Evolutionary conservation across 139 green algal genomes (phyloP), one percentile per base, ranked within the genome.

Genomic region (Tetradesmus obliquus): DNA sequence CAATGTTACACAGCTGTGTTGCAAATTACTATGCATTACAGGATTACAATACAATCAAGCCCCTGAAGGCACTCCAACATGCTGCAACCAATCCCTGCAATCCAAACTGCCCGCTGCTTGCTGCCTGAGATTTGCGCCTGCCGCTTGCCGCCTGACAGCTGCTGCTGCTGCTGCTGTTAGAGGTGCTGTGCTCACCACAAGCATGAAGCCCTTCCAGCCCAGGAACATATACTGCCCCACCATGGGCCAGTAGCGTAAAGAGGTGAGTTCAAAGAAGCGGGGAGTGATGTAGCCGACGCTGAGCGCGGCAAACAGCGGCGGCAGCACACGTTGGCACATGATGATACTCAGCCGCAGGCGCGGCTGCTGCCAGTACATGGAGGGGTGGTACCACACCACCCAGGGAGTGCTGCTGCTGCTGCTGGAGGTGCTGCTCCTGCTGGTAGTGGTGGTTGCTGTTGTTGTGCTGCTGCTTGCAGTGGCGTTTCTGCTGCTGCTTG

Each of bases 151-250:
- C 32, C 10, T 10, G 10, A 20, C 60, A 72, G 60, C 72, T 81
- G 72, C 22, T 24, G 32, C 32, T 45, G 32, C 32, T 45, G 32
- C 32, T 45, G 32, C 32, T 45, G 32, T 15, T 22, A 32, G 17
- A 79, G 69, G 9, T 55, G 13, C 15, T 57, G 8, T 5, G 24
- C 85, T 60, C 62, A 89, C 85, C 85, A 89, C 51, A 22, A 89
- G 85, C 85, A 89, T 89, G 53, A 55, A 89, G 24, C 24, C 85
- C 2, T 22, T 82, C 85, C 85, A 89, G 5, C 85, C 85, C 62
- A 89, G 17, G 51, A 66, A 89, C 5, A 54, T 15, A 3, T 82
- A 89, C 85, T 89, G 85, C 32, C 45, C 66, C 6, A 82, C 3
- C 62, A 89, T 22, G 2, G 85, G 66, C 85, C 85, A 82, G 66